Percentiles rank a stretch among this genome's conserved stretches.
Evolutionary conservation across 179 eudicot genomes (phyloP).

Genomic region (Carnegiea gigantea): DNA sequence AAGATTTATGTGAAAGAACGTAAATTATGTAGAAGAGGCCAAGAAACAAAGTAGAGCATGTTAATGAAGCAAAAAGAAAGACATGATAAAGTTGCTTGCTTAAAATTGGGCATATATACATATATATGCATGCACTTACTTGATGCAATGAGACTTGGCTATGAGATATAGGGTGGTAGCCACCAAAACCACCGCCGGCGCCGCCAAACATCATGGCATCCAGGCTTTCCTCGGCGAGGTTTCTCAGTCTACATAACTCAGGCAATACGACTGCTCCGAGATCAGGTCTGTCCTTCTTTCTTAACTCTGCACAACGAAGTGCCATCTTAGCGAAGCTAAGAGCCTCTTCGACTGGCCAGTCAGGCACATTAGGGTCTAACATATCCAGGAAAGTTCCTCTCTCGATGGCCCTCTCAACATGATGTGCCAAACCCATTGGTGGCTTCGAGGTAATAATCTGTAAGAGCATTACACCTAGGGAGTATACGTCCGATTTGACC

Average conservation of each 20-base stretch:
- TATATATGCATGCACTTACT: conserved; percentile 20
- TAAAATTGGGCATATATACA: no score
- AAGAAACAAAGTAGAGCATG: not conserved
- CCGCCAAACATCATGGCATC: conserved; percentile 26
- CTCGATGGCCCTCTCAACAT: conserved; percentile 37
- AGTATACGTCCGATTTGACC: conserved; percentile 46
- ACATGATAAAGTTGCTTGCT: no score
- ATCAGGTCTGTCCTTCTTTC: conserved; percentile 44
- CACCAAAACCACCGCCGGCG: conserved; percentile 18
- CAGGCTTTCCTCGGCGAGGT: conserved; percentile 35
- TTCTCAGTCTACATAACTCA: conserved; percentile 32
- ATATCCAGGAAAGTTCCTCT: conserved; percentile 27
- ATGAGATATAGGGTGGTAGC: conserved; percentile 8
- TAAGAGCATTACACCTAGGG: conserved; percentile 40
- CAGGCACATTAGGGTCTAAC: conserved; percentile 35
- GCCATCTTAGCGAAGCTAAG: conserved; percentile 33
- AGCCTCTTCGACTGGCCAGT: conserved; percentile 40
- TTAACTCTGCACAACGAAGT: conserved; percentile 37
- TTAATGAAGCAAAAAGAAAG: no score
- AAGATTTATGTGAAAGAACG: no score
- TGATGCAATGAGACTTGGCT: conserved; percentile 27
- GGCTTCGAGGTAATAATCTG: conserved; percentile 36
- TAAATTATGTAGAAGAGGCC: not conserved
- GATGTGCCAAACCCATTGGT: conserved; percentile 42
- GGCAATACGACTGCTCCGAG: conserved; percentile 40